phyloP scores from a whole-genome alignment of 2,329 filamentous ascomycete genomes.

The Curvularia hawaiiensis region DNA sequence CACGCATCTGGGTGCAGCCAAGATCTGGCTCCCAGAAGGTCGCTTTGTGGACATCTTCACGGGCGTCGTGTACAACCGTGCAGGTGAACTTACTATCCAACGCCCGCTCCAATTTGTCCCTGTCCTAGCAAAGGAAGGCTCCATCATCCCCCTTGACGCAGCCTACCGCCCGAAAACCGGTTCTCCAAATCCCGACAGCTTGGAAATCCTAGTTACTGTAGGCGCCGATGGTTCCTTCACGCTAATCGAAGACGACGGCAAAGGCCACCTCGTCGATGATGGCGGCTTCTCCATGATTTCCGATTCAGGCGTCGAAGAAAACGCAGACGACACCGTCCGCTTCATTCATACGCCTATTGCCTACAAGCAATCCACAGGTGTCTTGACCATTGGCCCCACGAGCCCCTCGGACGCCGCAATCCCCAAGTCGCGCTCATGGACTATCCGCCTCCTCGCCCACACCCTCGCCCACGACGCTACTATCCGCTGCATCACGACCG shows the following conservation, averaged over 20 bases:
- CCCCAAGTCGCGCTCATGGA: conserved; percentile 39
- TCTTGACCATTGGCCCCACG: conserved; percentile 43
- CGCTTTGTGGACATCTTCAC: conserved; percentile 64
- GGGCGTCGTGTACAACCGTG: conserved; percentile 62
- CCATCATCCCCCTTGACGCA: conserved; percentile 63
- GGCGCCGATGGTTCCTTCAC: conserved; percentile 56
- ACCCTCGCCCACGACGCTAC: conserved; percentile 20
- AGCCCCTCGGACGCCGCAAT: conserved; percentile 33
- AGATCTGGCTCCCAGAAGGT: conserved; percentile 62
- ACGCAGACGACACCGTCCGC: conserved; percentile 32
- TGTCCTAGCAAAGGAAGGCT: conserved; percentile 61
- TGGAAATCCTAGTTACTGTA: conserved; percentile 57
- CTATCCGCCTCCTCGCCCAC: conserved; percentile 40
- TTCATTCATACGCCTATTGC: conserved; percentile 44
- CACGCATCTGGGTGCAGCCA: conserved; percentile 56
- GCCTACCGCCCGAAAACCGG: conserved; percentile 53
- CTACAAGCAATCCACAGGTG: conserved; percentile 46
- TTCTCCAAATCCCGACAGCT: conserved; percentile 51
- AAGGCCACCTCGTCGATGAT: conserved; percentile 43
- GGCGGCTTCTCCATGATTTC: conserved; percentile 50
- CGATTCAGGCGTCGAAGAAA: conserved; percentile 39
- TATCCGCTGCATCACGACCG: conserved; percentile 35
- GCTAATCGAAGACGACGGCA: conserved; percentile 56
- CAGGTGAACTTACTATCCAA: conserved; percentile 58
- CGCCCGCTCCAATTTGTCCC: conserved; percentile 58